Evolutionary conservation across 176 grass and related monocot genomes (phyloP), one percentile per base, ranked within the genome.

Genomic region (Bonia amplexicaulis): DNA sequence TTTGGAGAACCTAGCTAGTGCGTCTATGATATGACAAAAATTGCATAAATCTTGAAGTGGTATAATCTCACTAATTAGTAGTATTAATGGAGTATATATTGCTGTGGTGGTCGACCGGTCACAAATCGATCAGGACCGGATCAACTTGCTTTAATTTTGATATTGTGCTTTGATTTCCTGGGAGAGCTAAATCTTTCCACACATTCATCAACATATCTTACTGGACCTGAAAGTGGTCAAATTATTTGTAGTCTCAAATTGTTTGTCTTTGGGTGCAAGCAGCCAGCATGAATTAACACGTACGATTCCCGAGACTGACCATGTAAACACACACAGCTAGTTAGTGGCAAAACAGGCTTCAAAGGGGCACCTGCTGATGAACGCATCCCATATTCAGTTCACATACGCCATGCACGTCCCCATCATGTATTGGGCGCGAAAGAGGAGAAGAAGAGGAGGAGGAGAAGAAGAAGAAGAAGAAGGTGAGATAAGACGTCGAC

Each of bases 351-450:
- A 41, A 2, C 22, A 42, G 74, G 55, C 6, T 79, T 79, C 68
- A 68, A 89, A 74, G 23, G 2, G 0, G 37, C 81, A 89, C 81
- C 81, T 89, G 68, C 47, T 10, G 35, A 60, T 12, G 69, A 63
- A 66, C 61, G 9, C 12, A 26, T 61, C 59, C 0, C n/a, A 14
- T 46, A 20, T 39, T 45, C 26, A 37, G 41, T 14, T 51, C 71
- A 68, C 67, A 13, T 39, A 1, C 57, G 29, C 42, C 66, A 73
- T 25, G 58, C 47, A 78, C 39, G 89, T 90, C 89, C 39, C 84
- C 79, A 23, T 90, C 89, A n/a, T 0, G 11, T 14, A 45, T 40
- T 53, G 55, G 58, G 68, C 57, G 15, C 35, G 35, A 37, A 37
- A 4, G 5, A 5, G 35, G 0, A 37, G 35, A 37, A 37, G 35